Conservation (phyloP, 805 yeast species). For the Zygosaccharomyces rouxii region DNA sequence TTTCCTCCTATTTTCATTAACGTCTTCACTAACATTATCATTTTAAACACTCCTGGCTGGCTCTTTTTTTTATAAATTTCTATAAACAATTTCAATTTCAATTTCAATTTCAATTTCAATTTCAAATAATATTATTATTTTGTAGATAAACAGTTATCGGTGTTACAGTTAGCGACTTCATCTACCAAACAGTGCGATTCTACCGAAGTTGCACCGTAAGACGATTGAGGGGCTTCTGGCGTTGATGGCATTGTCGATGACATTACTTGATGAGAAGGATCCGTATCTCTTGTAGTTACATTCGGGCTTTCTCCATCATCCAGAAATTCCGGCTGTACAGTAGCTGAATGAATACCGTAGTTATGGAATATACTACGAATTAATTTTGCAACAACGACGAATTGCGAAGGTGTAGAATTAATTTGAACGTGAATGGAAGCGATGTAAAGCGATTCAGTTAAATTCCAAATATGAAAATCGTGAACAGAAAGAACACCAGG, state of each 20-base stretch:
- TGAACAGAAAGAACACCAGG: slow-evolving; percentile 80
- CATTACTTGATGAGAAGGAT: slow-evolving; percentile 6
- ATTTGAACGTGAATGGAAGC: slow-evolving; percentile 88
- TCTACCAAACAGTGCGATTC: slow-evolving; percentile 46
- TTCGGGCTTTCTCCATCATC: slow-evolving; percentile 32
- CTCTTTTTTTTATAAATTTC: neutral
- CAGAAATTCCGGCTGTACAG: slow-evolving; percentile 92
- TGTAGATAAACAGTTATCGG: slow-evolving; percentile 39
- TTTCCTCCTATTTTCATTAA: neutral
- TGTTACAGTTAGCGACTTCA: slow-evolving; percentile 49
- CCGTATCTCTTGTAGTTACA: slow-evolving; percentile 28
- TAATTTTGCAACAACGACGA: slow-evolving; percentile 63
- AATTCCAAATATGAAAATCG: slow-evolving; percentile 95
- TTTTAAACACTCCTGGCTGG: neutral
- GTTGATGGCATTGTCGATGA: slow-evolving; percentile 14
- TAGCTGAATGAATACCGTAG: slow-evolving; percentile 86
- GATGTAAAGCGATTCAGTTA: slow-evolving; percentile 78
- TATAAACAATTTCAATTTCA: neutral
- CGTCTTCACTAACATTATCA: no score
- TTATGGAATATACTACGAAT: slow-evolving; percentile 77
- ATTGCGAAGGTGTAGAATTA: slow-evolving; percentile 57
- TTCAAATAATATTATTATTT: slow-evolving; percentile 2
- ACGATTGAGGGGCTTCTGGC: slow-evolving; percentile 19
- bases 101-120: neutral
- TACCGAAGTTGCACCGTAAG: slow-evolving; percentile 35